A percentile compares a stretch with the other conserved stretches of the same genome.
Conservation (phyloP, 2,329 filamentous ascomycete species). For the Aspergillus phoenicis region DNA sequence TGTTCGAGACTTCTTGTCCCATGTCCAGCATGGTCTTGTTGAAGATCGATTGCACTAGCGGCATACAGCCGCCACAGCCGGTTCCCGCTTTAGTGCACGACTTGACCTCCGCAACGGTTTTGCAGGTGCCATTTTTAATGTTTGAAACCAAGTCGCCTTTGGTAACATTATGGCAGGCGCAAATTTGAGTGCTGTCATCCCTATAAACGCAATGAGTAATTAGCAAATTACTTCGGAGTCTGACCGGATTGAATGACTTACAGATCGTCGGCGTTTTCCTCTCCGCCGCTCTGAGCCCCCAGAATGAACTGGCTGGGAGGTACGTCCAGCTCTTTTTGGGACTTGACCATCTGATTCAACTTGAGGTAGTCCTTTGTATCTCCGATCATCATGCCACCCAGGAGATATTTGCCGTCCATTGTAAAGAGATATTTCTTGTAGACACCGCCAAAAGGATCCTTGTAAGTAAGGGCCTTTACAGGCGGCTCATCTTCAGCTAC, state of each 20-base stretch:
- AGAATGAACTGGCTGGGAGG: constrained; percentile 82
- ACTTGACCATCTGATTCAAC: constrained; percentile 82
- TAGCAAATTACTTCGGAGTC: not conserved
- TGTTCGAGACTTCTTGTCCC: constrained; percentile 84
- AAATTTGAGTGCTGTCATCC: constrained; percentile 83
- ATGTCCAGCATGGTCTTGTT: constrained; percentile 83
- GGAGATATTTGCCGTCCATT: constrained; percentile 81
- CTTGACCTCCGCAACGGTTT: constrained; percentile 79
- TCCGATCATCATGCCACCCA: constrained; percentile 97
- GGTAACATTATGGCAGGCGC: constrained; percentile 88
- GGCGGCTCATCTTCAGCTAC: constrained; percentile 51
- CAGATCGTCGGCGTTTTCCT: constrained; percentile 74
- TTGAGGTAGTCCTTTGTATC: constrained; percentile 91
- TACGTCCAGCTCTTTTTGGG: constrained; percentile 74
- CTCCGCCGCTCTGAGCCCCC: constrained; percentile 72
- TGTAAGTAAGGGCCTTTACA: constrained; percentile 85
- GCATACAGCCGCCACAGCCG: constrained; percentile 87
- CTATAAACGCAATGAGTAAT: constrained; percentile 28
- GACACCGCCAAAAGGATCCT: constrained; percentile 81
- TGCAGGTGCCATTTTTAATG: constrained; percentile 78
- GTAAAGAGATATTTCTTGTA: constrained; percentile 97
- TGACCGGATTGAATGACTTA: constrained; percentile 33
- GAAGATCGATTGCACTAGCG: constrained; percentile 85
- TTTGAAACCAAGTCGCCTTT: constrained; percentile 75
- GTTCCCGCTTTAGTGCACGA: constrained; percentile 89